phyloP scores from a whole-genome alignment of 2,329 filamentous ascomycete genomes.

The Pyrenochaeta sp. region DNA sequence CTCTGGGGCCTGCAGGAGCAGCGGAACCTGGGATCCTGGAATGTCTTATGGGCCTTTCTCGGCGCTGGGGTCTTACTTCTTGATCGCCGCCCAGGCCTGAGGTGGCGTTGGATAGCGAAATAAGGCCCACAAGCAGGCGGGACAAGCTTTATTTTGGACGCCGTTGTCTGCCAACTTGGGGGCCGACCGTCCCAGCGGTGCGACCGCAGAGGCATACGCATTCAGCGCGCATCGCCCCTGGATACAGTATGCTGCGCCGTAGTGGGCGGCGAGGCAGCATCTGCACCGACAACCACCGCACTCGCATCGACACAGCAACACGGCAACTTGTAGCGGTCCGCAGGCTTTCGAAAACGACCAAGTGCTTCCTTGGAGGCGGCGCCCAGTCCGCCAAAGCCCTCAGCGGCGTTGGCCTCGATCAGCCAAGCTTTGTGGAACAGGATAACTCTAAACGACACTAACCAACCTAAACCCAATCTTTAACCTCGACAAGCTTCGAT shows the following conservation, averaged over 20 bases:
- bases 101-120: conserved; percentile 48
- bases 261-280: neutral
- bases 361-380: neutral
- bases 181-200: conserved; percentile 24
- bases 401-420: conserved; percentile 28
- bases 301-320: neutral
- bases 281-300: neutral
- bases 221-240: conserved; percentile 4
- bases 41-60: conserved; percentile 38
- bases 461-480: conserved; percentile 46
- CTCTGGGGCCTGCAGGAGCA: conserved; percentile 11
- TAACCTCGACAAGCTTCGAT: conserved; percentile 46
- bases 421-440: conserved; percentile 37
- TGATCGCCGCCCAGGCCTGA: conserved; percentile 49
- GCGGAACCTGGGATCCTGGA: conserved; percentile 30
- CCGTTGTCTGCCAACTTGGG: conserved; percentile 40
- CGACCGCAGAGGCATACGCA: conserved; percentile 18
- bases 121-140: conserved; percentile 45
- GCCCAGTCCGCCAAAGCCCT: conserved; percentile 32
- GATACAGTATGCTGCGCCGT: neutral
- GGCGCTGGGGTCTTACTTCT: conserved; percentile 37
- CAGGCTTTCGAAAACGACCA: neutral
- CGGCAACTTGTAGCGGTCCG: neutral
- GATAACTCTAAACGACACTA: conserved; percentile 36
- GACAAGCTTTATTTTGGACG: conserved; percentile 50